Evolutionary conservation across 2,329 filamentous ascomycete species (phyloP).

Genomic region (Thelonectria rubi): DNA sequence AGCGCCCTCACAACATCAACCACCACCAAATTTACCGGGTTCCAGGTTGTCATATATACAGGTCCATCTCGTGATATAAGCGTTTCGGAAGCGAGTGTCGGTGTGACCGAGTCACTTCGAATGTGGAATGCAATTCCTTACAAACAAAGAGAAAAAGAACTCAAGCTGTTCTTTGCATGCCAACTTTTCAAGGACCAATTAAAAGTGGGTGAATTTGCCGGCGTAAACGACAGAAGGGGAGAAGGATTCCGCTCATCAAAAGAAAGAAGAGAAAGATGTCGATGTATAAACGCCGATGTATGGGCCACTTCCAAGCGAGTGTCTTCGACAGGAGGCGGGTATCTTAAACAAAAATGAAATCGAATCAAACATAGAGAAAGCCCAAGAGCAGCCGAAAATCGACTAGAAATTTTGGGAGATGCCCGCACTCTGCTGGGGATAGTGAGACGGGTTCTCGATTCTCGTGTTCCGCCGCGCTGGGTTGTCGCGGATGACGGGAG

Average conservation of each 20-base stretch:
- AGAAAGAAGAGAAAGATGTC: conserved; percentile 28
- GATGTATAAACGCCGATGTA: conserved; percentile 35
- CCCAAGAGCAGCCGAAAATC: conserved; percentile 15
- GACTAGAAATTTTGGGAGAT: conserved; percentile 95
- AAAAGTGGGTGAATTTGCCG: conserved; percentile 14
- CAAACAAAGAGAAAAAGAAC: conserved; percentile 20
- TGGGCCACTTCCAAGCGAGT: conserved; percentile 42
- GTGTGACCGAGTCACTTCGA: conserved; percentile 13
- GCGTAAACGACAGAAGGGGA: conserved; percentile 9
- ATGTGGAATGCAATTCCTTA: conserved; percentile 10
- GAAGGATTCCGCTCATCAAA: conserved; percentile 18
- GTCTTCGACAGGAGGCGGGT: conserved; percentile 42
- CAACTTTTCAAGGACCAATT: conserved; percentile 28
- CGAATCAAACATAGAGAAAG: conserved; percentile 20
- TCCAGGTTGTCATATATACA: conserved; percentile 40
- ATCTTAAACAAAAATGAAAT: conserved; percentile 38
- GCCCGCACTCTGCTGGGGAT: conserved; percentile 90
- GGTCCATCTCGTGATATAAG: conserved; percentile 41
- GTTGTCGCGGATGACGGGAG: conserved; percentile 92
- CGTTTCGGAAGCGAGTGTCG: conserved; percentile 24
- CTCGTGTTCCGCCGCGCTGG: conserved; percentile 90
- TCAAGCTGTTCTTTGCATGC: conserved; percentile 5
- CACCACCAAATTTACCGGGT: conserved; percentile 19
- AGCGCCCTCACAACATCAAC: conserved; percentile 11
- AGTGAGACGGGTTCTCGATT: conserved; percentile 90